Evolutionary conservation across 768 basidiomycete genomes (phyloP), one percentile per base, ranked within the genome.

Genomic region (Pleurotus pulmonarius): DNA sequence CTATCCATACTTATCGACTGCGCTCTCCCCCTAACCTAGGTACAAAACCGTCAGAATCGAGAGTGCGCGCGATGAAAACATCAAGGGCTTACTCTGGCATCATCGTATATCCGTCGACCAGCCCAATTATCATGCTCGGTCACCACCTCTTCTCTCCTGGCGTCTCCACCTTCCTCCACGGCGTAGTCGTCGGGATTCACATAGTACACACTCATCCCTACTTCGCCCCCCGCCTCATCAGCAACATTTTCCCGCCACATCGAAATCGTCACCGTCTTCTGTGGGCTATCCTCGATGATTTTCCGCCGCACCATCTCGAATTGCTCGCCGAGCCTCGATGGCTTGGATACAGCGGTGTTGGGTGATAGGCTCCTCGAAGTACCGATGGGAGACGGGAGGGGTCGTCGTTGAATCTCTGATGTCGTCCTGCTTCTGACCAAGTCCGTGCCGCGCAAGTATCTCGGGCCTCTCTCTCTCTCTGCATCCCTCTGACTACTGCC

Each of bases 201-300:
- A 63, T 74, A 80, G 65, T 78, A 79, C 26, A 82, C 70, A 55
- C 78, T 79, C 68, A 78, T 68, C 47, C 75, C 75, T 5, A 71
- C 71, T 34, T 70, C 66, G 4, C 39, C 24, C 37, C 38, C 51
- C 8, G 69, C 65, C 52, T 77, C 73, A 52, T 71, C 67, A 3
- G 77, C 76, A 0, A 81, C 79, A 44, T 80, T 77, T 61, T 84
- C 79, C 34, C 82, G 70, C 84, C 84, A 86, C 7, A 74, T 75
- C 20, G 73, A 77, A 54, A 86, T 78, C 46, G 79, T 81, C 4
- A 81, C 79, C 6, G 80, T 81, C 55, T 70, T 71, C 55, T 81
- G 79, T 2, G 77, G 75, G n/a, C 73, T 76, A 24, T 77, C 75
- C 60, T 81, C 80, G 25, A 81, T 57, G 22, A 81, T 71, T 41